A percentile compares a stretch with the other conserved stretches of the same genome.
Evolutionary conservation across 164 flowering plant genomes (phyloP).

Genomic region (Warburgia ugandensis): DNA sequence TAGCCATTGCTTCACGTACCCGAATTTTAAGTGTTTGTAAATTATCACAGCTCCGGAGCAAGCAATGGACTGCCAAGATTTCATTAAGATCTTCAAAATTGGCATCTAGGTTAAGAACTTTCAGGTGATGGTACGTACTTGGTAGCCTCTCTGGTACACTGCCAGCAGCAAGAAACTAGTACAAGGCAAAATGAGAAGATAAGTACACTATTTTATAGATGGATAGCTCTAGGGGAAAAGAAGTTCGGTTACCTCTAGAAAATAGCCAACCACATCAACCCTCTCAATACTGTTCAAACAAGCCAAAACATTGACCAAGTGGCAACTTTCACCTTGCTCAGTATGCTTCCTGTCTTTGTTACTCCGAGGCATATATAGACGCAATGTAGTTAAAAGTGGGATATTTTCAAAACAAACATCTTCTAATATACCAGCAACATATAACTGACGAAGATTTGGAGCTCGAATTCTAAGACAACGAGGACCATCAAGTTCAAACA

Average conservation of each 20-base stretch:
- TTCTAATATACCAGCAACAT: constrained; percentile 6
- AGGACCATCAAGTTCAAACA: constrained; percentile 5
- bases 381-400: too few species aligned
- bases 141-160: constrained; percentile 31
- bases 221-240: too few species aligned
- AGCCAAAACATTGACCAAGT: too few species aligned
- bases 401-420: too few species aligned
- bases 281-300: too few species aligned
- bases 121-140: constrained; percentile 26
- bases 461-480: constrained; percentile 3
- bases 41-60: constrained; percentile 39
- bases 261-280: too few species aligned
- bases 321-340: too few species aligned
- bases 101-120: constrained; percentile 34
- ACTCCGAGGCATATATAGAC: too few species aligned
- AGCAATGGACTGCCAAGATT: constrained; percentile 30
- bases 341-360: too few species aligned
- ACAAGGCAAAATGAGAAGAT: too few species aligned
- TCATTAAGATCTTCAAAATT: constrained; percentile 32
- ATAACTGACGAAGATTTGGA: constrained; percentile 9
- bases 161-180: constrained; percentile 45
- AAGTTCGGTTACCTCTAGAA: too few species aligned
- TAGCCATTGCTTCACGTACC: constrained; percentile 24
- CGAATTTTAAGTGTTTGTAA: constrained; percentile 39
- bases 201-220: too few species aligned